phyloP scores from a whole-genome alignment of 129 eudicot species.

The Gnaphalium uliginosum region DNA sequence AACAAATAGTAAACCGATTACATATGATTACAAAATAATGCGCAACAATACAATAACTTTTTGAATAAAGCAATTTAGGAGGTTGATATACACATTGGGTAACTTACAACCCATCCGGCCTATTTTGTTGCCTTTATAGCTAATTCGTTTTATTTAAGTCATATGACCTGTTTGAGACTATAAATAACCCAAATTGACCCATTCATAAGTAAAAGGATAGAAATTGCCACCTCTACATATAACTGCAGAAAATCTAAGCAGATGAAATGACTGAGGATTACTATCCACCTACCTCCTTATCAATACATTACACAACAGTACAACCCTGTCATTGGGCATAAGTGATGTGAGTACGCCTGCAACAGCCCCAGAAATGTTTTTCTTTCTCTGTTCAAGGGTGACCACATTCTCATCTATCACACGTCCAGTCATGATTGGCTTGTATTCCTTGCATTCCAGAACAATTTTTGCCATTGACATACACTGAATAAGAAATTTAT shows the following conservation, averaged over 20 bases:
- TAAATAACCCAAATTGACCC: not conserved
- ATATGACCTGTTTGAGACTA: not conserved
- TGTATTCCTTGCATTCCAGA: conserved; percentile 91
- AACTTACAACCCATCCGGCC: not conserved
- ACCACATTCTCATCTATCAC: conserved; percentile 69
- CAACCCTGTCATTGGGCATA: conserved; percentile 77
- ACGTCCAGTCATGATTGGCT: conserved; percentile 76
- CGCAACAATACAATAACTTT: not conserved
- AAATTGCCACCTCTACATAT: conserved; percentile 8
- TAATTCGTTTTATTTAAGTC: not conserved
- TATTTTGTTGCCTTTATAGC: conserved; percentile 10
- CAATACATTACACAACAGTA: conserved; percentile 76
- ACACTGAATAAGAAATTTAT: conserved; percentile 79
- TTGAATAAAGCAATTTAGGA: not conserved
- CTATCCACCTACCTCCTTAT: conserved; percentile 61
- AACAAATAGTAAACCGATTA: not conserved
- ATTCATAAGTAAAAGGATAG: not conserved
- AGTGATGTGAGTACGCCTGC: conserved; percentile 69
- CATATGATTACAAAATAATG: not conserved
- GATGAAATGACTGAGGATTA: conserved; percentile 5
- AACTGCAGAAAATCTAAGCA: conserved; percentile 11
- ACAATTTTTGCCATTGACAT: conserved; percentile 81
- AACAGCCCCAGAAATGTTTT: conserved; percentile 68
- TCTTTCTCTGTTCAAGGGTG: conserved; percentile 73
- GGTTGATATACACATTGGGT: not conserved